These are phyloP conservation scores for Aspergillus sojae DNA, from an alignment of 2,329 filamentous ascomycete genomes.

Conservation along the genomic window DNA sequence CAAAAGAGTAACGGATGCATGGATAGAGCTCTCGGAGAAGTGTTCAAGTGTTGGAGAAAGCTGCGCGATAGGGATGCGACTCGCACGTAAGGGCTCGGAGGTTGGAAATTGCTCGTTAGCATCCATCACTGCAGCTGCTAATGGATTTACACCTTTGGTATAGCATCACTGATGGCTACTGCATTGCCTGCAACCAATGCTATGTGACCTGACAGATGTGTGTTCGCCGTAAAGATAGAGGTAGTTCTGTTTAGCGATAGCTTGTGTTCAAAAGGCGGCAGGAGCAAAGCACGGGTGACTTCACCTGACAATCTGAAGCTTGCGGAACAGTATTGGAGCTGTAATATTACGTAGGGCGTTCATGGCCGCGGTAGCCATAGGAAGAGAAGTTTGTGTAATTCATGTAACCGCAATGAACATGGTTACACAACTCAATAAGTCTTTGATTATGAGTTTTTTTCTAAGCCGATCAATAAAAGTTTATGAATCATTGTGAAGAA, in stretches of 20 bases:
- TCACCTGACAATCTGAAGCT: slow-evolving; percentile 3
- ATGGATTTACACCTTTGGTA: slow-evolving; percentile 16
- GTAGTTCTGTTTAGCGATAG: background rate
- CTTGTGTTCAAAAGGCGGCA: background rate
- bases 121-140: slow-evolving; percentile 33
- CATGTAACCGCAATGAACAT: slow-evolving; percentile 7
- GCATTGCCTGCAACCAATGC: slow-evolving; percentile 3
- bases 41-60: slow-evolving; percentile 40
- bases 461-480: background rate
- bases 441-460: background rate
- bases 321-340: slow-evolving; percentile 13
- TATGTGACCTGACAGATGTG: background rate
- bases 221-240: background rate
- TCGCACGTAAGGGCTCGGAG: slow-evolving; percentile 27
- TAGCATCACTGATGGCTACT: slow-evolving; percentile 12
- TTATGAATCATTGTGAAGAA: background rate
- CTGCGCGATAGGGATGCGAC: slow-evolving; percentile 42
- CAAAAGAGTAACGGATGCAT: slow-evolving; percentile 77
- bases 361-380: background rate
- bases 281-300: slow-evolving; percentile 4
- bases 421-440: background rate
- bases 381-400: background rate
- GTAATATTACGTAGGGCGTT: slow-evolving; percentile 20
- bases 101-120: slow-evolving; percentile 25
- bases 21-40: slow-evolving; percentile 48